Evolutionary conservation across 176 grass and related monocot species (phyloP), one percentile per base, ranked within the genome.

Genomic region (Zoysia japonica): DNA sequence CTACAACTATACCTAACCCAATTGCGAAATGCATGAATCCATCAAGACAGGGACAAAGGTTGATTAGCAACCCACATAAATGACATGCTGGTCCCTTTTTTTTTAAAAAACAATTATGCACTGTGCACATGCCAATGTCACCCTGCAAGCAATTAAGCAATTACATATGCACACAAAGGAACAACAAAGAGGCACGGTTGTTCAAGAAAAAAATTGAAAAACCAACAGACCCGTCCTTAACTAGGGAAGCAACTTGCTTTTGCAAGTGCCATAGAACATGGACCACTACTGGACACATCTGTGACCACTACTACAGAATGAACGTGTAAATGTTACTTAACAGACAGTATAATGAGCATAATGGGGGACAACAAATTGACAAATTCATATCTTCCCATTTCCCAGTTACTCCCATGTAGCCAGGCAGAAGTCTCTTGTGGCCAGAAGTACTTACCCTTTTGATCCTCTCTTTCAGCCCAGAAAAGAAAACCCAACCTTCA

Each of bases 41-140:
- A 56, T 63, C 50, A n/a, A 74, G 53, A 47, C 28, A 78, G 38
- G 45, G 19, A 67, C 14, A 47, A 47, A 77, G 3, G 53, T 45
- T 60, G 85, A 66, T 83, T 39, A 19, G 40, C 71, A 19, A 20
- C 71, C 49, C 72, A 81, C 77, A 71, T 60, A 81, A 67, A 81
- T 71, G 38, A n/a, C 9, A n/a, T 17, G 28, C 14, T 70, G 28
- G 67, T 84, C 77, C 13, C 49, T 66, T 65, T 61, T 65, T 14
- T 61, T 28, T 28, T n/a, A n/a, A n/a, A 28, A 28, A 28, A 28
- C 28, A 28, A 28, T 28, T 28, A 28, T 28, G 78, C 53, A 42
- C 45, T 16, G 43, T 39, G 47, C 78, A 85, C 87, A 89, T 82
- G 87, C 15, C 60, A 0, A 13, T 85, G 67, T 82, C 68, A 72